Evolutionary conservation across 2,329 filamentous ascomycete species (phyloP), one percentile per base, ranked within the genome.

Genomic region (Chalaropsis ovoidea): DNA sequence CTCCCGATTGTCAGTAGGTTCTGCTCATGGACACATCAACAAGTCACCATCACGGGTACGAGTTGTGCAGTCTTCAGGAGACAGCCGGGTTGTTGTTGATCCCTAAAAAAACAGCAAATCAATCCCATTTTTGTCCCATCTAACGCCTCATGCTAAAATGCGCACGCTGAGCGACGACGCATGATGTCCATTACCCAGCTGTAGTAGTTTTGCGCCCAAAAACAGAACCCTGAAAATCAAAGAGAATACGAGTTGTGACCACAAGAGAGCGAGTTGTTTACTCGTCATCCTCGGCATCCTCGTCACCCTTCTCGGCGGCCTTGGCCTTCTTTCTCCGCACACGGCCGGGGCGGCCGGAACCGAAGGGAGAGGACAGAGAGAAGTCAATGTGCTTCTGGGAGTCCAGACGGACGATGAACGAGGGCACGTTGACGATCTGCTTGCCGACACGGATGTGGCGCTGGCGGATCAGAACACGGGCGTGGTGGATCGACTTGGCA

Each of bases 301-400:
- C 89, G 72, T 86, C 89, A 76, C 85, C 87, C 79, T 87, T 87
- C 82, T 95, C 90, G 69, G 91, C 90, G 73, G 94, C 90, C 84
- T 90, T 93, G 79, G 92, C 90, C 92, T 97, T 99, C 94, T 97
- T 99, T 86, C 94, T 95, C 81, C 90, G 87, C 77, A 96, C 93
- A 86, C 94, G 94, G 74, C 94, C 94, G 75, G 91, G 90, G 75
- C 94, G 92, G 77, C 94, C 94, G 78, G 92, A 92, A 81, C 94
- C 94, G 76, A 96, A 96, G 78, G 94, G 93, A 77, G 93, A 97
- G 81, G 88, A 95, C 72, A 99, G 86, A 70, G 94, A 85, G 79
- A 99, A 97, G 85, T 99, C 94, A 76, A 99, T 97, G 88, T 99
- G 94, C 90, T 99, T 99, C 88, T 99, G 94, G 75, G 92, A 96